Evolutionary conservation across 2,329 filamentous ascomycete genomes (phyloP), one percentile per base, ranked within the genome.

Genomic region (Metarhizium humberi): DNA sequence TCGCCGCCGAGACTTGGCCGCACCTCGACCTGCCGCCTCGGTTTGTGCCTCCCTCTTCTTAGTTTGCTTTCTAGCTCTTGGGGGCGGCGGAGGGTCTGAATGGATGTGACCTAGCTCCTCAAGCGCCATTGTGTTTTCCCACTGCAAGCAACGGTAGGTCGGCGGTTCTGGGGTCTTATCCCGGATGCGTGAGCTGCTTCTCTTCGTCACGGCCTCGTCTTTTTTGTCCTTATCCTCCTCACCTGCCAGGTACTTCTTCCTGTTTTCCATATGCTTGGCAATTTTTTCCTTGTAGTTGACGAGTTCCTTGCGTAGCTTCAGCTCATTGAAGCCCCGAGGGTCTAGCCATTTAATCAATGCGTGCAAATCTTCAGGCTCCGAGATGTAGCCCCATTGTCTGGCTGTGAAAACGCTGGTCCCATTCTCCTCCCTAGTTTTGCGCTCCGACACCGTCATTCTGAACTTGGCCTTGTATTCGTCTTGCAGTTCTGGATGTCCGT

Each of bases 381-480:
- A 88, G 63, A 90, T 91, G 72, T 90, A 99, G 11, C 88, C 94
- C 92, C 94, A 99, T 69, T 97, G 87, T 13, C 75, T 74, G 2
- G 92, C 90, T 52, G 80, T 86, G 57, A 81, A 84, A 3, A 97
- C 82, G 62, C 86, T 87, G 0, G 90, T 95, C 0, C 79, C 70
- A 6, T 91, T 92, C 73, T 99, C 94, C 69, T 99, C 94, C 56
- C 79, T 76, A 63, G 83, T 81, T 73, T 95, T 95, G 57, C 94
- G 87, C 69, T 96, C 87, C 0, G 86, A 84, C 1, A 96, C 85
- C 2, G 88, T 95, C 75, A 92, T 87, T 61, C 86, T 80, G 71
- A 94, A 94, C 60, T 85, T 82, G 56, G 80, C 78, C 66, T 82
- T 80, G 69, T 96, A 95, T 65, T 90, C 84, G 56, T 85, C 80